Evolutionary conservation across 2,329 filamentous ascomycete species (phyloP), one percentile per base, ranked within the genome.

Genomic region (Xylariales sp.): DNA sequence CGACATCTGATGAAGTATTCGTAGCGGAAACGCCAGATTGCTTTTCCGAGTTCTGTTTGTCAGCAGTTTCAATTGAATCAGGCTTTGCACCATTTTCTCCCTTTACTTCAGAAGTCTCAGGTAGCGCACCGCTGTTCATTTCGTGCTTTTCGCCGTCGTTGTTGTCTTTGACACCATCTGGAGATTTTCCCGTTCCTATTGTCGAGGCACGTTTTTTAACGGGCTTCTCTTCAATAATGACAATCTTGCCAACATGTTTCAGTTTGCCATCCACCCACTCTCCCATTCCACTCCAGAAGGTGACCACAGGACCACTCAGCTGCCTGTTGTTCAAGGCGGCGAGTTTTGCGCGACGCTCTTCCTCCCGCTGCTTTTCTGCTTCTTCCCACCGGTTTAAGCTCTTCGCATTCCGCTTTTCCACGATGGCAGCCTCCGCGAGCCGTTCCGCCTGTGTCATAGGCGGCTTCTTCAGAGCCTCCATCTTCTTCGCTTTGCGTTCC

Each of bases 351-450:
- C 81, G 77, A 44, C 91, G 77, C 55, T 95, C 86, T 52, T 91
- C 88, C 48, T 90, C 85, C 41, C 91, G 81, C 57, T 85, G 81
- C 63, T 88, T 89, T 65, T 98, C 93, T 6, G 88, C 87, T 60
- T 88, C 85, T 60, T 97, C 90, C 90, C 91, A 97, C 40, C 88
- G 76, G 55, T 91, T 96, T 54, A 95, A 66, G 61, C 85, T 97
- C 71, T 88, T 94, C 50, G 84, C 78, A 61, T 98, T 96, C 52
- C 83, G 74, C 61, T 85, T 84, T 62, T 97, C 93, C 6, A 94
- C 83, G 37, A 82, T 67, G 14, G 83, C 87, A 2, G 90, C 90
- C 61, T 95, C 88, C 19, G 79, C 82, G 19, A 96, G 71, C 25
- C 89, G 78, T 58, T 97, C 83, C 30, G 79, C 88, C 61, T 96